Conservation (phyloP, 177 flowering plant genomes). For the Vitis hybrid region DNA sequence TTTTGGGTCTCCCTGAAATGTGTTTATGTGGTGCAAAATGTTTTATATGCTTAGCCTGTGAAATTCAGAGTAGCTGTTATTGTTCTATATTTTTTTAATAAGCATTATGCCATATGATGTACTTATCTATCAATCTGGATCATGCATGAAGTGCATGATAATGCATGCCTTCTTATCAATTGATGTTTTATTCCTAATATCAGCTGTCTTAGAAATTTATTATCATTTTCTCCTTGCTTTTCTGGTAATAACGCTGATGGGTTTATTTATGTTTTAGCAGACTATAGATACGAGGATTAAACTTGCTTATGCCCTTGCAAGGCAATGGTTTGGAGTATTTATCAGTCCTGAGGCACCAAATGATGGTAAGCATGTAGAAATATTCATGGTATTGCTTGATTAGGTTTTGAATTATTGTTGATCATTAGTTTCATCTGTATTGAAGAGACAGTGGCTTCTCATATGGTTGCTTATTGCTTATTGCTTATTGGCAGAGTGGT, state of each 20-base stretch:
- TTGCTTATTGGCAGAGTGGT: slow-evolving; percentile 64
- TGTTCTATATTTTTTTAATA: no score
- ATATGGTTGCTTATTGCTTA: slow-evolving; percentile 16
- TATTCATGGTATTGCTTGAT: background rate
- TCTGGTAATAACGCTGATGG: background rate
- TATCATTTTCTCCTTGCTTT: no score
- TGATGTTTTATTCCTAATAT: no score
- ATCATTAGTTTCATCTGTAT: background rate
- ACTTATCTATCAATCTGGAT: background rate
- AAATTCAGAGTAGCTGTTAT: no score
- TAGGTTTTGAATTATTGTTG: background rate
- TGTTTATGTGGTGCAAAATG: no score
- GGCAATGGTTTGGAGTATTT: slow-evolving; percentile 98
- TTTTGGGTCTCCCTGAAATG: no score
- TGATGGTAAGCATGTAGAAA: slow-evolving; percentile 65
- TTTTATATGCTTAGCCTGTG: no score
- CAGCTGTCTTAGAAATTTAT: background rate
- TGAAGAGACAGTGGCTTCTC: background rate
- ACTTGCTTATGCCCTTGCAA: slow-evolving; percentile 91
- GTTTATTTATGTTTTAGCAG: slow-evolving; percentile 32
- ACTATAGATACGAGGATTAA: slow-evolving; percentile 86
- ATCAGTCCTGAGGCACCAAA: slow-evolving; percentile 77
- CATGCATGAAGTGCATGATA: background rate
- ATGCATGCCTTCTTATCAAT: background rate
- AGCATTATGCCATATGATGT: background rate